These are phyloP conservation scores for Monilinia aucupariae DNA, from an alignment of 2,329 filamentous ascomycete genomes.

Conservation along the genomic window DNA sequence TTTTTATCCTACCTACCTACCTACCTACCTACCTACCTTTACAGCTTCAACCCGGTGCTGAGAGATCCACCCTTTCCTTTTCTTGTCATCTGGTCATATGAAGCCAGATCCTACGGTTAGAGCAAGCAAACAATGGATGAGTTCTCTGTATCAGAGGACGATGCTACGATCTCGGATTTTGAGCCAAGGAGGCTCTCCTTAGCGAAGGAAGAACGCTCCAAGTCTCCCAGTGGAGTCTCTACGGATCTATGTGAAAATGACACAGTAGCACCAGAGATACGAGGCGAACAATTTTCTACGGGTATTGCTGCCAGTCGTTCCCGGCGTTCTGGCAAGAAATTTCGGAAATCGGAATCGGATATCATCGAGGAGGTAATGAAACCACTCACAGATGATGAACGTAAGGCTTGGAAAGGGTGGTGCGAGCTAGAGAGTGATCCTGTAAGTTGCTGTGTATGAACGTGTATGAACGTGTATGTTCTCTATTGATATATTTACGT, in stretches of 20 bases:
- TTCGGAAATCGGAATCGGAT: neutral
- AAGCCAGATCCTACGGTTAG: neutral
- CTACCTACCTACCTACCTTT: neutral
- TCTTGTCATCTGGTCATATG: neutral
- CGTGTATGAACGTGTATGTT: neutral
- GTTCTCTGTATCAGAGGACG: neutral
- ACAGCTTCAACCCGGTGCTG: neutral
- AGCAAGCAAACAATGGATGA: conserved; percentile 3
- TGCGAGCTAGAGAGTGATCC: conserved; percentile 87
- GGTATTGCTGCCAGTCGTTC: neutral
- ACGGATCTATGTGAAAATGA: neutral
- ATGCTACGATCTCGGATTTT: neutral
- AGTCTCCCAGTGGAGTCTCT: conserved; percentile 8
- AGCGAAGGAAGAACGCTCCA: conserved; percentile 1
- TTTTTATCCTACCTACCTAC: neutral
- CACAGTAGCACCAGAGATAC: neutral
- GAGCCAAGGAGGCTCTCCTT: conserved; percentile 6
- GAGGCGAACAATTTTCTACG: neutral
- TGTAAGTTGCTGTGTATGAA: conserved; percentile 43
- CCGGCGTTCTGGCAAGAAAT: neutral
- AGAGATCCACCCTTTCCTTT: neutral
- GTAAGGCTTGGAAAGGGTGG: conserved; percentile 64
- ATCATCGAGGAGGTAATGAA: conserved; percentile 35
- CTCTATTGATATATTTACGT: neutral
- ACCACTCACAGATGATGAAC: conserved; percentile 47